phyloP scores from a whole-genome alignment of 192 early-diverging fungal species.

The Coemansia sp. region DNA sequence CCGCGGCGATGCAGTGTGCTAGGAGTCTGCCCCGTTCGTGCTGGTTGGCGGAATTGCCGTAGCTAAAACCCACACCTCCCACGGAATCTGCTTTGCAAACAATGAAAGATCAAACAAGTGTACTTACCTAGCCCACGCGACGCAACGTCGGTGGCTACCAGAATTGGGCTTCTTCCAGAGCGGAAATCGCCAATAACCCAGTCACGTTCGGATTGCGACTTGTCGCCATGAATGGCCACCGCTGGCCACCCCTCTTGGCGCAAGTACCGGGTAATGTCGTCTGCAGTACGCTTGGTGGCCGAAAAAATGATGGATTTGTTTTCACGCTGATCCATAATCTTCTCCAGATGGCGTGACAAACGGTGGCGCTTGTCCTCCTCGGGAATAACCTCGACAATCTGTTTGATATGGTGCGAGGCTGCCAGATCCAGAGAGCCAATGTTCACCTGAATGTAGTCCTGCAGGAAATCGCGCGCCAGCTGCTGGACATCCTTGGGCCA shows the following conservation, averaged over 20 bases:
- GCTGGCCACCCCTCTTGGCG: constrained; percentile 89
- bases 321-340: constrained; percentile 78
- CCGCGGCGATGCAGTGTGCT: no score
- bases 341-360: constrained; percentile 77
- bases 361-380: constrained; percentile 80
- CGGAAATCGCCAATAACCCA: constrained; percentile 95
- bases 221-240: constrained; percentile 95
- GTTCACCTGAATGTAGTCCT: constrained; percentile 95
- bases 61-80: no score
- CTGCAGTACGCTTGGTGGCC: constrained; percentile 91
- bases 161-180: constrained; percentile 76
- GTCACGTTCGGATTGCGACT: constrained; percentile 93
- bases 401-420: constrained; percentile 89
- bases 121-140: constrained; percentile 90
- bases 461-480: constrained; percentile 86
- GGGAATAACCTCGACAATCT: constrained; percentile 85
- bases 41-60: no score
- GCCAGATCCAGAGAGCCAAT: constrained; percentile 90
- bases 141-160: constrained; percentile 99
- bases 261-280: constrained; percentile 82
- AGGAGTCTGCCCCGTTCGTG: no score
- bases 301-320: constrained; percentile 94
- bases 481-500: constrained; percentile 97
- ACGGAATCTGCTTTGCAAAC: no score
- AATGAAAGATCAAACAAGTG: no score